Conservation (phyloP, 2,329 filamentous ascomycete species). For the Fusarium subtropicale region DNA sequence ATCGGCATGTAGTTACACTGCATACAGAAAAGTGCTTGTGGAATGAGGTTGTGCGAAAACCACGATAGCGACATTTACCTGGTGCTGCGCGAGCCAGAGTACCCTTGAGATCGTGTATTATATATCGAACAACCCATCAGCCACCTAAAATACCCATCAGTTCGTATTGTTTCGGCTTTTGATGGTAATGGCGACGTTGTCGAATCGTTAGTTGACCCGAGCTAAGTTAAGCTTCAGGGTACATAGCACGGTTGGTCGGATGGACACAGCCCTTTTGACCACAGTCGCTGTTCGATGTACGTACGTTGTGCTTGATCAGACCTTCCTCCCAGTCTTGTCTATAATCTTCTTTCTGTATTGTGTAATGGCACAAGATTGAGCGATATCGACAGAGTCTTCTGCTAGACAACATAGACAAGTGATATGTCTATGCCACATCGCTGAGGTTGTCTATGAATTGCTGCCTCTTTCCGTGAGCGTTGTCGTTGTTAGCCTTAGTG, state of each 20-base stretch:
- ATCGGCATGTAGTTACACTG: constrained; percentile 21
- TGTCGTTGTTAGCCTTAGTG: not conserved
- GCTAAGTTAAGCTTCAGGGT: not conserved
- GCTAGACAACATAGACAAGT: not conserved
- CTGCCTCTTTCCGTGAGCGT: not conserved
- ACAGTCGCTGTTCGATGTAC: not conserved
- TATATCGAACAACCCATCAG: not conserved
- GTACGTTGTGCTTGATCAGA: not conserved
- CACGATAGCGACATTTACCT: not conserved
- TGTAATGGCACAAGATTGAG: not conserved
- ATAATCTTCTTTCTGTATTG: not conserved
- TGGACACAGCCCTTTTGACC: not conserved
- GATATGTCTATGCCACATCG: not conserved
- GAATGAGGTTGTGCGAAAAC: not conserved
- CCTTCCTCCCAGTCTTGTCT: not conserved
- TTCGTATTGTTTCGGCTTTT: not conserved
- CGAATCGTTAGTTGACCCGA: not conserved
- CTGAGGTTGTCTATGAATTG: too few species aligned
- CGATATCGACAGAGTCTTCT: not conserved
- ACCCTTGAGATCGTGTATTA: not conserved
- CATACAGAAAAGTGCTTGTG: constrained; percentile 1
- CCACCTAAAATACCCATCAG: not conserved
- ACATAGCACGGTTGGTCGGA: not conserved
- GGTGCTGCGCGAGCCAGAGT: not conserved
- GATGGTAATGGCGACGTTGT: not conserved